Percentiles rank a stretch among this genome's conserved stretches.
phyloP scores from a whole-genome alignment of 805 yeast genomes.

The Wickerhamiella hasegawae region DNA sequence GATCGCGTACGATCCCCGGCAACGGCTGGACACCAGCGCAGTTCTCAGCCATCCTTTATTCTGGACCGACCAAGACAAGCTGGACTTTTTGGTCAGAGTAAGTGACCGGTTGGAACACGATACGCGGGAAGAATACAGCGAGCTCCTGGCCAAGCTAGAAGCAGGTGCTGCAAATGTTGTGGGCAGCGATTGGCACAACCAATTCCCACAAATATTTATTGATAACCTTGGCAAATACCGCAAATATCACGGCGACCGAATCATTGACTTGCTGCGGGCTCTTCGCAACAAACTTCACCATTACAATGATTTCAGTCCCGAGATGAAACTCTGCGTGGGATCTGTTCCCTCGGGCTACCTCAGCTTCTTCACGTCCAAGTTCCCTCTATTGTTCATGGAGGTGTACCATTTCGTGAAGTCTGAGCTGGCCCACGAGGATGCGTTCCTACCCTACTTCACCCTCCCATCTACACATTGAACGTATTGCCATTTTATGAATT shows the following conservation, averaged over 20 bases:
- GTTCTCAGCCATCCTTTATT: slow-evolving; percentile 78
- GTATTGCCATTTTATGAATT: neutral
- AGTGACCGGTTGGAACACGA: slow-evolving; percentile 87
- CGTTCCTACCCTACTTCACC: slow-evolving; percentile 21
- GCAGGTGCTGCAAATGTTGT: slow-evolving; percentile 28
- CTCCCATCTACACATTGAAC: neutral
- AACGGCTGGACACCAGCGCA: slow-evolving; percentile 52
- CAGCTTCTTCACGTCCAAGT: slow-evolving; percentile 51
- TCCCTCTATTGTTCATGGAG: slow-evolving; percentile 67
- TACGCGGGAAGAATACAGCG: slow-evolving; percentile 62
- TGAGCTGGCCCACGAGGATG: slow-evolving; percentile 47
- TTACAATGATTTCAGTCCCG: slow-evolving; percentile 55
- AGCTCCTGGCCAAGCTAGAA: slow-evolving; percentile 40
- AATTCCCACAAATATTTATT: slow-evolving; percentile 57
- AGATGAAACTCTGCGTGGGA: slow-evolving; percentile 48
- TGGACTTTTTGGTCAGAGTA: slow-evolving; percentile 72
- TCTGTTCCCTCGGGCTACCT: slow-evolving; percentile 78
- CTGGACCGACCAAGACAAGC: slow-evolving; percentile 59
- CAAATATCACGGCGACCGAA: slow-evolving; percentile 60
- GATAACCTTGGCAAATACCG: slow-evolving; percentile 82
- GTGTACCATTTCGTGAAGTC: slow-evolving; percentile 46
- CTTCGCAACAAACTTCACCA: slow-evolving; percentile 90
- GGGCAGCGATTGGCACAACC: slow-evolving; percentile 58
- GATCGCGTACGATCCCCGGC: slow-evolving; percentile 50
- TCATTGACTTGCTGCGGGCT: slow-evolving; percentile 80